Percentiles rank a stretch among this genome's conserved stretches.
phyloP scores from a whole-genome alignment of 805 yeast species.

The Starmerella asiatica region DNA sequence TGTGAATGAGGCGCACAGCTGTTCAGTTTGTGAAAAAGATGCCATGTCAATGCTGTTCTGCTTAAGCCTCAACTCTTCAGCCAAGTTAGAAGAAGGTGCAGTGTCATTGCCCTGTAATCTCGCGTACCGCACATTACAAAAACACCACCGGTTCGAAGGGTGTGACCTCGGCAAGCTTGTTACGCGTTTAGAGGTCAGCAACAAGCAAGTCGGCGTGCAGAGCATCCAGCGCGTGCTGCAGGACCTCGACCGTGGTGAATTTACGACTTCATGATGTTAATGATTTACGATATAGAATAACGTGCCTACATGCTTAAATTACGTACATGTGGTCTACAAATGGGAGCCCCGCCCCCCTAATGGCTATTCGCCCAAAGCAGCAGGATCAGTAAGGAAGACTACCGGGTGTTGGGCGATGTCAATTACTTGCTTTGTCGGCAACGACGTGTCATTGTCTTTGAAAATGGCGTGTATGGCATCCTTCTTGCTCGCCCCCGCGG shows the following conservation, averaged over 20 bases:
- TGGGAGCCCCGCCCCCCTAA: neutral
- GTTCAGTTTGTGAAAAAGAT: conserved; percentile 24
- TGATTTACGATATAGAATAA: neutral
- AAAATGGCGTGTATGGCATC: conserved; percentile 59
- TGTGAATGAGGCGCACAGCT: conserved; percentile 47
- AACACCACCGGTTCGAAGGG: conserved; percentile 35
- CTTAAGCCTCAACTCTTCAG: conserved; percentile 29
- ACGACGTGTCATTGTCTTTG: conserved; percentile 28
- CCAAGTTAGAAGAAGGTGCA: conserved; percentile 24
- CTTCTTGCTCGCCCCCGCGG: conserved; percentile 79
- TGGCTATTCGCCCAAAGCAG: conserved; percentile 44
- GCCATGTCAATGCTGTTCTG: conserved; percentile 78
- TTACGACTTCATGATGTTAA: conserved; percentile 1
- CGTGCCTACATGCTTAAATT: too few relatives aligned
- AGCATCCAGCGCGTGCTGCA: conserved; percentile 22
- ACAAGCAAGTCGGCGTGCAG: conserved; percentile 22
- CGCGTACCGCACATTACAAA: conserved; percentile 65
- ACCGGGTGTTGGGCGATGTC: conserved; percentile 38
- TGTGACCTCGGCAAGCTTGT: conserved; percentile 21
- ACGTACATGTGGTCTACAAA: neutral
- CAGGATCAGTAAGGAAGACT: conserved; percentile 70
- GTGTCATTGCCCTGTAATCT: conserved; percentile 60
- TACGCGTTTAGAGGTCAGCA: conserved; percentile 15
- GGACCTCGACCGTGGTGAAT: conserved; percentile 13
- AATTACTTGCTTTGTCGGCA: conserved; percentile 67